phyloP scores from a whole-genome alignment of 257 asterid species.

The Cynanchum wilfordii region DNA sequence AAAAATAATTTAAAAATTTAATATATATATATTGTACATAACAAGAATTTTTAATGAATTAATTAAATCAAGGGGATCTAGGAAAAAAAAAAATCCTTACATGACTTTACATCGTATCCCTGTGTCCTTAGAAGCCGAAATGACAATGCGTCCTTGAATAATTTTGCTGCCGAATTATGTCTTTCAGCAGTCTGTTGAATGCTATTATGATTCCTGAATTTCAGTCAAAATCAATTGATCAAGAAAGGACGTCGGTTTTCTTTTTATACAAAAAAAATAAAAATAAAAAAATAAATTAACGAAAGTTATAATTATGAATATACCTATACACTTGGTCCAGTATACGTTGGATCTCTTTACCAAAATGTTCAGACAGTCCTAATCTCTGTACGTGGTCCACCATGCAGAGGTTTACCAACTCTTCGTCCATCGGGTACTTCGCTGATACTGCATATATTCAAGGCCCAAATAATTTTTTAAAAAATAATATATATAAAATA shows the following conservation, averaged over 20 bases:
- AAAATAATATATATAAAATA: too few relatives aligned
- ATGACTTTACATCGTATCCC: conserved; percentile 38
- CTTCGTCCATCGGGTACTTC: conserved; percentile 41
- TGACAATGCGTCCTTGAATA: conserved; percentile 55
- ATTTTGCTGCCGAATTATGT: conserved; percentile 16
- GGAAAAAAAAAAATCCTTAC: conserved; percentile 24
- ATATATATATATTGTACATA: too few relatives aligned
- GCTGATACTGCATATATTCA: conserved; percentile 49
- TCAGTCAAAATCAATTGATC: too few relatives aligned
- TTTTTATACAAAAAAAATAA: too few relatives aligned
- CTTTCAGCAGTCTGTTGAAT: not conserved
- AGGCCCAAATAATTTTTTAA: too few relatives aligned
- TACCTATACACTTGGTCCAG: conserved; percentile 42
- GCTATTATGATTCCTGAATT: conserved; percentile 18
- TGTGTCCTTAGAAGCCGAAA: conserved; percentile 57
- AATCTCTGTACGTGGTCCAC: conserved; percentile 52
- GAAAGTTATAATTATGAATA: too few relatives aligned
- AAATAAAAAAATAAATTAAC: too few relatives aligned
- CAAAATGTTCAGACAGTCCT: conserved; percentile 46
- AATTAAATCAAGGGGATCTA: too few relatives aligned
- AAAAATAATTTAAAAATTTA: too few relatives aligned
- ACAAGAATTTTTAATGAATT: not conserved
- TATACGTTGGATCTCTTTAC: conserved; percentile 30
- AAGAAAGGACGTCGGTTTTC: too few relatives aligned
- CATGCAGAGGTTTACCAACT: conserved; percentile 36